Evolutionary conservation across 2,329 filamentous ascomycete genomes (phyloP), one percentile per base, ranked within the genome.

Genomic region (Leptographium lundbergii): DNA sequence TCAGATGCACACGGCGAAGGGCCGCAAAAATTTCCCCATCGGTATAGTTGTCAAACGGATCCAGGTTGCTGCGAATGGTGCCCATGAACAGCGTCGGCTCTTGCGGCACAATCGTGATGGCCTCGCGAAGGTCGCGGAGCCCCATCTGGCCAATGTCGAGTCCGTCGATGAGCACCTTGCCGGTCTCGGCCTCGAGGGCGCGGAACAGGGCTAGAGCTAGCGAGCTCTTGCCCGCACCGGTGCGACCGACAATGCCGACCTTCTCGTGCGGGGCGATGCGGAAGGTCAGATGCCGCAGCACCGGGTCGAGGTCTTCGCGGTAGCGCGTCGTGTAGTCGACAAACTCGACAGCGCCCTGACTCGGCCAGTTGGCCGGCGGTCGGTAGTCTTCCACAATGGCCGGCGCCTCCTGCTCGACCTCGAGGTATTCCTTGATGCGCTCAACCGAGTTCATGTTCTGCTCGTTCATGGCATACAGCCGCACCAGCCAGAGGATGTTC

Each of bases 361-460:
- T 86, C 10, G 94, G 94, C 94, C 94, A 99, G 68, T 88, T 85
- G 5, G 79, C 72, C 0, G 87, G 79, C 7, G 94, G 94, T 32
- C 89, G 81, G 63, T 84, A 88, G 61, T 92, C 84, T 58, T 90
- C 84, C 48, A 95, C 81, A 48, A 95, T 77, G 1, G 88, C 79
- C 0, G 81, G 77, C 1, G 94, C 91, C 73, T 99, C 94, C 70
- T 96, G 92, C 66, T 97, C 92, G 1, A 99, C 88, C 52, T 97
- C 90, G 42, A 97, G 81, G 69, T 97, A 99, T 70, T 99, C 94
- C 75, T 96, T 95, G 69, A 99, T 87, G 68, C 94, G 89, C 74
- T 99, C 94, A 55, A 97, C 91, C 3, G 92, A 92, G 73, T 99
- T 99, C 94, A 99, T 97, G 73, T 96, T 97, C 73, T 99, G 94